phyloP scores from a whole-genome alignment of 331 rosid species.

The Saraca asoca region DNA sequence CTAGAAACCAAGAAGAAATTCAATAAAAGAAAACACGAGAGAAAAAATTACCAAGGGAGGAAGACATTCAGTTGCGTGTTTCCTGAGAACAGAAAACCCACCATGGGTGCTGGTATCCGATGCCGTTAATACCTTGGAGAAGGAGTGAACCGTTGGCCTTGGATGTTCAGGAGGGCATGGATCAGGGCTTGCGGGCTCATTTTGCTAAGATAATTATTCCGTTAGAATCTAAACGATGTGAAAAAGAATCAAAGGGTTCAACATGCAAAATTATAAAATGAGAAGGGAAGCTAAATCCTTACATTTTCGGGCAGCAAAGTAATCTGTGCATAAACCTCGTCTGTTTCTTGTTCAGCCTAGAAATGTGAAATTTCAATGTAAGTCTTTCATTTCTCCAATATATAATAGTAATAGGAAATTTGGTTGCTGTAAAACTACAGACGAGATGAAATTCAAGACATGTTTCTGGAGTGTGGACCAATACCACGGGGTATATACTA shows the following conservation, averaged over 20 bases:
- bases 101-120: slow-evolving; percentile 98
- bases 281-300: slow-evolving; percentile 45
- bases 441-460: background rate
- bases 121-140: slow-evolving; percentile 83
- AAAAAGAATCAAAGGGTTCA: slow-evolving; percentile 38
- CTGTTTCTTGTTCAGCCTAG: slow-evolving; percentile 86
- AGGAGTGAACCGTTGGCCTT: slow-evolving; percentile 62
- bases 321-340: slow-evolving; percentile 83
- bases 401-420: background rate
- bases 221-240: slow-evolving; percentile 40
- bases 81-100: slow-evolving; percentile 83
- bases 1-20: slow-evolving; percentile 9
- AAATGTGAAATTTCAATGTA: slow-evolving; percentile 23
- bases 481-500: background rate
- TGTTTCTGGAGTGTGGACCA: background rate
- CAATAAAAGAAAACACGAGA: background rate
- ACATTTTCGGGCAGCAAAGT: slow-evolving; percentile 75
- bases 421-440: slow-evolving; percentile 19
- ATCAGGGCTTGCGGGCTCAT: slow-evolving; percentile 58
- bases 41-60: slow-evolving; percentile 64
- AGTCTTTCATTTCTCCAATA: slow-evolving; percentile 12
- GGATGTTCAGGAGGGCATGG: slow-evolving; percentile 46
- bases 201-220: slow-evolving; percentile 51
- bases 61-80: slow-evolving; percentile 89
- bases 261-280: slow-evolving; percentile 18